Percentiles rank a stretch among this genome's conserved stretches.
phyloP scores from a whole-genome alignment of 2,329 filamentous ascomycete species.

The Xylaria sp. region DNA sequence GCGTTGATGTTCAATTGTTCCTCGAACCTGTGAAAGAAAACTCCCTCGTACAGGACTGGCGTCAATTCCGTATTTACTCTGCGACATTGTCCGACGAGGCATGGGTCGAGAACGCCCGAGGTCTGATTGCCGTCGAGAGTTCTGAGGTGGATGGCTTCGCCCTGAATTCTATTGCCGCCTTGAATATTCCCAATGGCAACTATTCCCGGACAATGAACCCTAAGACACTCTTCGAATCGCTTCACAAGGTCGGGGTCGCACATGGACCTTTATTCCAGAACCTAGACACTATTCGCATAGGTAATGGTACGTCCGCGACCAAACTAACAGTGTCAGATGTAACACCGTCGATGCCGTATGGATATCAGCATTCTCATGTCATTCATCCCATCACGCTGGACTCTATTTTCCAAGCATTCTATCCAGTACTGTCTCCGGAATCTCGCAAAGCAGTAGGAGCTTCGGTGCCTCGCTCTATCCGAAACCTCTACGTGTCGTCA shows the following conservation, averaged over 20 bases:
- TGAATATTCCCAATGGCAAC: background rate
- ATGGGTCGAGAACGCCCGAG: conserved; percentile 35
- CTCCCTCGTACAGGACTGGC: conserved; percentile 23
- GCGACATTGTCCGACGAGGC: background rate
- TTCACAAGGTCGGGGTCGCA: conserved; percentile 32
- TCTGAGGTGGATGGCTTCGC: conserved; percentile 1
- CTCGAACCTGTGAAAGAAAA: conserved; percentile 18
- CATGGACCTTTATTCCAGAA: conserved; percentile 43
- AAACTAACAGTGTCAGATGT: conserved; percentile 15
- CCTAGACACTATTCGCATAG: conserved; percentile 12
- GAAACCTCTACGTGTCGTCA: conserved; percentile 29
- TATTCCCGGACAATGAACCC: conserved; percentile 34
- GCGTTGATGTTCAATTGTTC: conserved; percentile 33
- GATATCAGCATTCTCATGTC: conserved; percentile 20
- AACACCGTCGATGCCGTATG: background rate
- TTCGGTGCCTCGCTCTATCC: conserved; percentile 33
- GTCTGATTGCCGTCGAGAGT: conserved; percentile 24
- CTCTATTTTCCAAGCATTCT: conserved; percentile 34
- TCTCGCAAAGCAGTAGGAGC: conserved; percentile 25
- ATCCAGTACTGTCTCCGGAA: conserved; percentile 24
- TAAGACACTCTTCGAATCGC: conserved; percentile 34
- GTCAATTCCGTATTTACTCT: conserved; percentile 22
- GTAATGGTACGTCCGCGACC: conserved; percentile 2
- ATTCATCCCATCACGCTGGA: conserved; percentile 46
- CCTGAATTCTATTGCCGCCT: background rate